Base-by-base conservation (phyloP, 106 monocot species). In the Cymbidium sinense region DNA sequence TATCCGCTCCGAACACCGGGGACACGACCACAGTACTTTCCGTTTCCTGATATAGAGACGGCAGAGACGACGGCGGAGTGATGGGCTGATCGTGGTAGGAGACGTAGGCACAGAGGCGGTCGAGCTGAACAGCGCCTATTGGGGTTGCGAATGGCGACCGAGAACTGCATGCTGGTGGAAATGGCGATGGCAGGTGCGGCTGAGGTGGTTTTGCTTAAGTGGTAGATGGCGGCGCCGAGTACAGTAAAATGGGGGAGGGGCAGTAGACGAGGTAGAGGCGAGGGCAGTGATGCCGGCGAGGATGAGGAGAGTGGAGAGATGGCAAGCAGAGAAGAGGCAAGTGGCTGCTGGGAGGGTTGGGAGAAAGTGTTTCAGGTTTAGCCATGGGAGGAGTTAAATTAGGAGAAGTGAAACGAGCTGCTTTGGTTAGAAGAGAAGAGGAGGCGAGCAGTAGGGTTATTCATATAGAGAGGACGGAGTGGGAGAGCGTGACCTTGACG, bases 91-190 rank as follows among this genome's bases (percentile, higher is more conserved):
- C 83, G 30, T 74, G 80, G 86, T 93, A 93, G 29, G 81, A 52
- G 17, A 84, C 85, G 79, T 88, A 88, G 47, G 83, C 79, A 4
- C 70, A 75, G 9, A 95, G 80, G 29, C 80, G 86, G 84, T 95
- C 90, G 73, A 90, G 90, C 41, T 50, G 62, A 23, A 93, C 25
- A 36, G 83, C 85, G 82, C 41, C 30, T 64, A 85, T 82, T 90
- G 11, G 95, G 88, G 88, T 95, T 95, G 61, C 82, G 84, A 74
- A 86, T 73, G 55, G 86, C 36, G 71, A 95, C 11, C 2, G 92
- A 90, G 85, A 92, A 86, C 78, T 92, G 95, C 82, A 95, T 83
- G 74, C 55, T 76, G 29, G 94, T 78, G 28, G 85, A 58, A 75
- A 95, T 78, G 77, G 85, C 77, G 79, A 71, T 69, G 73, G 84